These are phyloP conservation scores for Ophiostoma himal-ulmi DNA, from an alignment of 2,329 filamentous ascomycete genomes.

Conservation along the genomic window DNA sequence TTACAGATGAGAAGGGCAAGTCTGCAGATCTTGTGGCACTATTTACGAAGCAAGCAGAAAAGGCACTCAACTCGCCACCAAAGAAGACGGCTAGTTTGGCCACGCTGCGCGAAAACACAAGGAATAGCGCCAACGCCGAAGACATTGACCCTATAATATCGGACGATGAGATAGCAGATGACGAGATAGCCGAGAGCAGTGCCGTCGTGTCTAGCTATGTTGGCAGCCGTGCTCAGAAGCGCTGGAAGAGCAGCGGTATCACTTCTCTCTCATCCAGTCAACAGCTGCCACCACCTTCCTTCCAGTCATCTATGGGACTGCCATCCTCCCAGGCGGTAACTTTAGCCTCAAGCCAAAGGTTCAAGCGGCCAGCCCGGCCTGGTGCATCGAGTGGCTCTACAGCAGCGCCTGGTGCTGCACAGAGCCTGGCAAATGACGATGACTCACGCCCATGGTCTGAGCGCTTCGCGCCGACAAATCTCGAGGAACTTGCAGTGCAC, in stretches of 20 bases:
- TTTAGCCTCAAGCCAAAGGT: constrained; percentile 43
- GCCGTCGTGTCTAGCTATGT: constrained; percentile 50
- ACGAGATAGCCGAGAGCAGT: constrained; percentile 47
- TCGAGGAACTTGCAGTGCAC: constrained; percentile 87
- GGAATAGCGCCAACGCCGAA: not conserved
- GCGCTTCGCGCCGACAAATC: constrained; percentile 64
- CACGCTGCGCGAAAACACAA: constrained; percentile 4
- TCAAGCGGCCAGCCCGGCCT: constrained; percentile 42
- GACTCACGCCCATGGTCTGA: constrained; percentile 81
- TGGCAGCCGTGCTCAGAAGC: constrained; percentile 50
- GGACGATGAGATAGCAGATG: constrained; percentile 49
- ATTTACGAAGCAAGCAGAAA: constrained; percentile 57
- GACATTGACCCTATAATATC: constrained; percentile 6
- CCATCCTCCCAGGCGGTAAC: constrained; percentile 22
- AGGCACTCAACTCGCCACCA: constrained; percentile 36
- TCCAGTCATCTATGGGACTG: constrained; percentile 13
- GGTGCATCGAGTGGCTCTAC: not conserved
- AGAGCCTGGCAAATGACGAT: constrained; percentile 35
- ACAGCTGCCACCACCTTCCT: constrained; percentile 1
- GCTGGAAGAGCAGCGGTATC: constrained; percentile 38
- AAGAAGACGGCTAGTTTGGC: constrained; percentile 27
- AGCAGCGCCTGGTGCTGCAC: not conserved
- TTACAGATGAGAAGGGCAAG: constrained; percentile 45
- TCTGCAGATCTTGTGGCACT: constrained; percentile 53
- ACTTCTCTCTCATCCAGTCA: constrained; percentile 7